Evolutionary conservation across 805 yeast species (phyloP), one percentile per base, ranked within the genome.

Genomic region (Cyberlindnera veronae): DNA sequence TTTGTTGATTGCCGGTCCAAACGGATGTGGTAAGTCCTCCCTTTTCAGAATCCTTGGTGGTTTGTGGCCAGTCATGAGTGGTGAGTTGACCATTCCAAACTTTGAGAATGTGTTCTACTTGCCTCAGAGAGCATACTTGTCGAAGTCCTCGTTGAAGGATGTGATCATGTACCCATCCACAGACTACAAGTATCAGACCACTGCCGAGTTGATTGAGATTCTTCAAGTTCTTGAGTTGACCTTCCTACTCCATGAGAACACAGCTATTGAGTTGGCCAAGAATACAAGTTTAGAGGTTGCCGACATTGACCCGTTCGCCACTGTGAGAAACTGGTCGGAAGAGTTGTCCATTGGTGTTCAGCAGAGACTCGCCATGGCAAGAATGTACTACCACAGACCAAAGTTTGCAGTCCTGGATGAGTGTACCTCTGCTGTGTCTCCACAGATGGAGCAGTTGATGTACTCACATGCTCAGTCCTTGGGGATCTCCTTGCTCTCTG

Each of bases 11-110:
- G 89, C 91, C 9, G 98, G 98, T 0, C 97, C 97, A 12, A 90
- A 90, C 57, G 98, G 98, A 1, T 85, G 95, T 48, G 98, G 98
- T 20, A 90, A 90, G 64, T 89, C 96, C 0, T 90, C 97, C 0
- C 67, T 90, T 42, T 90, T 90, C 62, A 76, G 98, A 57, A 77
- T 90, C 54, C 72, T 90, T 34, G 96, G 97, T 40, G 96, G 96
- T 0, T 69, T 90, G 50, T 90, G 98, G 98, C 95, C 93, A 3
- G 81, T 89, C 16, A 68, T 73, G 32, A 64, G 67, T 23, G 76
- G 76, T 23, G 61, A 65, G 18, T 72, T 86, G 29, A 73, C 73
- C 6, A 76, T 85, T 20, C 95, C 95, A 6, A 69, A 71, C 30
- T 66, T 76, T 4, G 74, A 76, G 52, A 77, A 79, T 37, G 79